Evolutionary conservation across 2,329 filamentous ascomycete genomes (phyloP), one percentile per base, ranked within the genome.

Genomic region (Lasiodiplodia gonubiensis): DNA sequence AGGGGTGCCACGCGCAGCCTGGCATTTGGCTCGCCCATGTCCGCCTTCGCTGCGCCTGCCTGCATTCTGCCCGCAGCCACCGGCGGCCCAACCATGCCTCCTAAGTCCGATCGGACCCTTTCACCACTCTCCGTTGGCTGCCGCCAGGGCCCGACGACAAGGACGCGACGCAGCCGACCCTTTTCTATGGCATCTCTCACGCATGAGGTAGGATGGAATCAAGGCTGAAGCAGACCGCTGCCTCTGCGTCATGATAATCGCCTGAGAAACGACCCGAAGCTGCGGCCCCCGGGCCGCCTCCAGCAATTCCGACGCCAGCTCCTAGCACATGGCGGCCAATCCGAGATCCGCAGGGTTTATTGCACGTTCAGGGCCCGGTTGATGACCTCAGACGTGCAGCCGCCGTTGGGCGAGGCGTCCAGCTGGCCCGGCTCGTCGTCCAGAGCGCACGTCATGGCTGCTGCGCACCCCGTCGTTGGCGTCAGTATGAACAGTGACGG

Each of bases 1-100:
- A 66, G 64, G 64, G 64, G 39, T 66, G 64, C 64, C 64, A 66
- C 64, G 53, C 64, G 64, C 53, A 51, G 42, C 39, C 30, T 16
- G 51, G 52, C 63, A 18, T 33, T 46, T 37, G 14, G 16, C 39
- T 33, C 52, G 25, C 39, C 57, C 23, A 16, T 23, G 7, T 8
- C 39, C 16, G 23, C 42, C 42, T 11, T 46, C 42, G 42, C 42
- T 49, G 42, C 21, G 25, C 23, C 57, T 10, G 57, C 37, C 57
- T 27, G 55, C 55, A 46, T 33, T 39, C 57, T 23, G 30, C 39
- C 54, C 42, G 23, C 57, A n/a, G 39, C 42, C 57, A 14, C 16
- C 39, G 16, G 21, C 59, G 59, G 59, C 59, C 46, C 42, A 37
- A 37, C 46, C 42, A 51, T 14, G 30, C 30, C 8, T 51, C 42